Evolutionary conservation across 148 eudicot species (phyloP).

Genomic region (Chenopodium formosanum): DNA sequence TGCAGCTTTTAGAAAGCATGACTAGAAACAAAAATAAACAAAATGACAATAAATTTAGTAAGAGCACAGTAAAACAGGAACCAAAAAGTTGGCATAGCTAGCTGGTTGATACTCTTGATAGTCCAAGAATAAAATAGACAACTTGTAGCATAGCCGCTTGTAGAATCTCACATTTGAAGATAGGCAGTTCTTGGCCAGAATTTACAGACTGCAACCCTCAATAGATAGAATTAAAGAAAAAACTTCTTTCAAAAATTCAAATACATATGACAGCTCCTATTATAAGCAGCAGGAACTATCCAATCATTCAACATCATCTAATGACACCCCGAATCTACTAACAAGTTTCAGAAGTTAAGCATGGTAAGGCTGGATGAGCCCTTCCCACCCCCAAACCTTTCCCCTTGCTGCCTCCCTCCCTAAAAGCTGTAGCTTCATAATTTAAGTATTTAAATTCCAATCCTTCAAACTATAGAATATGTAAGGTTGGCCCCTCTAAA

Average conservation of each 20-base stretch:
- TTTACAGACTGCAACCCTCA: background rate
- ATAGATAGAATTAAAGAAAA: background rate
- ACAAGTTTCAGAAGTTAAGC: background rate
- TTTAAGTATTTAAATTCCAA: background rate
- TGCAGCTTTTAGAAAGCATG: conserved; percentile 6
- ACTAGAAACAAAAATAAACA: background rate
- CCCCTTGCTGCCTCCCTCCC: background rate
- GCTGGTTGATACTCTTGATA: background rate
- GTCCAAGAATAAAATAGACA: background rate
- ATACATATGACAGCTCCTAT: background rate
- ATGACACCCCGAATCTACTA: background rate
- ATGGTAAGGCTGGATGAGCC: no score
- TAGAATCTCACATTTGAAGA: background rate
- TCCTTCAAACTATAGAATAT: background rate
- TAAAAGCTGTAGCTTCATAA: background rate
- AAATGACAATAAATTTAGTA: background rate
- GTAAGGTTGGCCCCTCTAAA: background rate
- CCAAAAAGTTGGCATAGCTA: background rate
- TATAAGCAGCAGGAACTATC: background rate
- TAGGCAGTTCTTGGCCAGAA: background rate
- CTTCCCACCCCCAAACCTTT: background rate
- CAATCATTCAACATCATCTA: background rate
- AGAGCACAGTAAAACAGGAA: background rate
- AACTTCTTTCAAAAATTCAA: background rate
- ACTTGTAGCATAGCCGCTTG: background rate